Base-by-base conservation (phyloP, 805 yeast species). In the Saturnispora gosingensis region DNA sequence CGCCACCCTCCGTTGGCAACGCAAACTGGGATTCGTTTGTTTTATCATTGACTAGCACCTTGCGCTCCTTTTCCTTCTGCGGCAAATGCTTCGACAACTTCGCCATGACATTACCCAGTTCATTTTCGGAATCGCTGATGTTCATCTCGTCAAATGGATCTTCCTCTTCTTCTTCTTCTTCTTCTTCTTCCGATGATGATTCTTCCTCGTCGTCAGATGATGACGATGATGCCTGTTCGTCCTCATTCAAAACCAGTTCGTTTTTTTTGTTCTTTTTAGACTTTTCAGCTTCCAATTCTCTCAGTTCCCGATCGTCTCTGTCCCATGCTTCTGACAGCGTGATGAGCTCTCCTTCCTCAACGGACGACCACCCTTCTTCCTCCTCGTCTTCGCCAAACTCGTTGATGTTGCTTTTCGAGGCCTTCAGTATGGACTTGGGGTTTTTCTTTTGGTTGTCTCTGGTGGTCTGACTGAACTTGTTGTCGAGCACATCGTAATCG, bases 301-400 rank as follows among this genome's bases (percentile, higher is more conserved):
- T 46, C 32, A 48, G 62, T 56, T 78, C 83, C 28, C 65, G 68
- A 32, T 82, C 88, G 63, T 87, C 93, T 67, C 80, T 67, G 61
- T 85, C 97, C 96, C 96, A 88, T 3, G 87, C 89, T 58, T 83
- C 89, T n/a, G 95, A 84, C 39, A 89, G 71, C 0, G 95, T 78
- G 53, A 85, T 75, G 50, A 89, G 73, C 57, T 88, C 85, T 30
- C 67, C 72, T 62, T 88, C 96, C 59, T 88, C 96, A 43, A 85
- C 73, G 61, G 90, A 82, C 25, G 77, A 77, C 61, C 86, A 85
- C 11, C 78, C 91, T 5, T 72, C 79, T n/a, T 72, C 79, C n/a
- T 77, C 82, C 16, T 74, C 81, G 8, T 71, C 76, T 9, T 74
- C 77, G 15, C 68, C 69, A n/a, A 67, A 74, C 3, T 67, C 69